Conservation (phyloP, 2,329 filamentous ascomycete genomes). For the Pseudogymnoascus sp. region DNA sequence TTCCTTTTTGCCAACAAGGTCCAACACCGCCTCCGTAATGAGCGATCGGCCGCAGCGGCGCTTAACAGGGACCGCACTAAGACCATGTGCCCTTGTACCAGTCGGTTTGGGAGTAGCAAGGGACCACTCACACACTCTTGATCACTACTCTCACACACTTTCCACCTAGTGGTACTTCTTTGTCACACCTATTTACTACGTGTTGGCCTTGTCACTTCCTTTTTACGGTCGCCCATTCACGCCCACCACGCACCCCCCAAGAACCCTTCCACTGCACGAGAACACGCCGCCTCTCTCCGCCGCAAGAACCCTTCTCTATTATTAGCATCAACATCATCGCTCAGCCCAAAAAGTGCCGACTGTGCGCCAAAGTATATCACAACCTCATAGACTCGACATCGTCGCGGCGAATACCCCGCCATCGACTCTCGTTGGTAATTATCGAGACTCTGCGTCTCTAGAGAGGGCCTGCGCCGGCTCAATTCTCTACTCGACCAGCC, state of each 20-base stretch:
- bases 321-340: conserved; percentile 9
- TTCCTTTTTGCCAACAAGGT: background rate
- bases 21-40: background rate
- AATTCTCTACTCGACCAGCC: conserved; percentile 5
- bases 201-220: background rate
- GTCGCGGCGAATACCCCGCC: conserved; percentile 2
- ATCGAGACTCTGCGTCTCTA: conserved; percentile 1
- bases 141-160: background rate
- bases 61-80: conserved; percentile 5
- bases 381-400: conserved; percentile 1
- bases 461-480: conserved; percentile 1
- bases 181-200: background rate
- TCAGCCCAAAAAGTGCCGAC: conserved; percentile 2
- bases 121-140: background rate
- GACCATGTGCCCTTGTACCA: background rate
- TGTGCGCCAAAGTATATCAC: conserved; percentile 6
- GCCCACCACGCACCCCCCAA: background rate
- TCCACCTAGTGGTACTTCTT: background rate
- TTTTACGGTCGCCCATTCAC: background rate
- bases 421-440: conserved; percentile 4
- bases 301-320: conserved; percentile 9
- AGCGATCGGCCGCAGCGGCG: background rate
- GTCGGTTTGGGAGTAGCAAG: background rate
- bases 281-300: conserved; percentile 5
- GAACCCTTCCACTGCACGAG: conserved; percentile 4